Conservation (phyloP, 768 basidiomycete genomes). For the Serendipita vermifera region DNA sequence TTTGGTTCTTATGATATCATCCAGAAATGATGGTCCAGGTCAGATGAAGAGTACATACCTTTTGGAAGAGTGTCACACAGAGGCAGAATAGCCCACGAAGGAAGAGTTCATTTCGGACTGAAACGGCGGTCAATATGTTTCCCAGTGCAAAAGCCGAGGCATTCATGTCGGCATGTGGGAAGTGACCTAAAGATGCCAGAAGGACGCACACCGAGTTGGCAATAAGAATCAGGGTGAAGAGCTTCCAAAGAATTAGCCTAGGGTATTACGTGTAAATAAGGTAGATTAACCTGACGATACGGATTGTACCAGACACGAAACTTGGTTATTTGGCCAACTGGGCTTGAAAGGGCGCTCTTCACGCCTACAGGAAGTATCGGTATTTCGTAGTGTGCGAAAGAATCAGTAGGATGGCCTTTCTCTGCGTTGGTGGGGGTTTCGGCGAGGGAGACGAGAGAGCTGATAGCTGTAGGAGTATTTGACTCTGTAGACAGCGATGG, state of each 20-base stretch:
- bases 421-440: no score
- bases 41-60: slow-evolving; percentile 20
- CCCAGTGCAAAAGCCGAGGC: neutral
- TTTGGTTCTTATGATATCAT: neutral
- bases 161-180: neutral
- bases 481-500: no score
- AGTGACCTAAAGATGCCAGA: neutral
- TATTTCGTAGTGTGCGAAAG: neutral
- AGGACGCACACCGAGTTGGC: neutral
- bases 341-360: neutral
- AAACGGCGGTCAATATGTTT: neutral
- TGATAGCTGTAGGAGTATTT: no score
- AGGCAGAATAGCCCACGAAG: slow-evolving; percentile 14
- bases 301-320: slow-evolving; percentile 29
- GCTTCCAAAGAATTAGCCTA: slow-evolving; percentile 21
- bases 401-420: no score
- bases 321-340: neutral
- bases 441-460: no score
- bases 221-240: slow-evolving; percentile 16
- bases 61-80: slow-evolving; percentile 25
- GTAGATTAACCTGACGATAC: slow-evolving; percentile 22
- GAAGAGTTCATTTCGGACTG: slow-evolving; percentile 11
- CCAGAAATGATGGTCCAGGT: neutral
- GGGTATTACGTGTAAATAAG: neutral
- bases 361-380: neutral